These are phyloP conservation scores for Chalciporus piperatoides DNA, from an alignment of 1,284 basidiomycete genomes.

Conservation along the genomic window DNA sequence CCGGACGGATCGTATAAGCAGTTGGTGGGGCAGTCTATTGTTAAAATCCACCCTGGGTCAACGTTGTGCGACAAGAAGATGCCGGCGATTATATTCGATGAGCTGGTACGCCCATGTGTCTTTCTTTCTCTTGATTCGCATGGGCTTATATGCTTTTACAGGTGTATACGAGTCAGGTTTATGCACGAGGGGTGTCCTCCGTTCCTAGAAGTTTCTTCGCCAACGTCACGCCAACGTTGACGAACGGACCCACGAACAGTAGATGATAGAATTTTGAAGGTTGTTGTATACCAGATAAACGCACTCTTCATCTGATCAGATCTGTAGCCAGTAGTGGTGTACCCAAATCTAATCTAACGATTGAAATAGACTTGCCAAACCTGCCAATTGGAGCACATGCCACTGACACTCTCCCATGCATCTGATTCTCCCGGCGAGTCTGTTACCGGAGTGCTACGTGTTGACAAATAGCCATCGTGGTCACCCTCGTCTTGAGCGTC, in stretches of 20 bases:
- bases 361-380: conserved; percentile 2
- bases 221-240: conserved; percentile 14
- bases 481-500: neutral
- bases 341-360: neutral
- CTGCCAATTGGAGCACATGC: neutral
- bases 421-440: neutral
- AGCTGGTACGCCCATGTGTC: conserved; percentile 60
- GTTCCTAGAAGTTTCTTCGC: conserved; percentile 52
- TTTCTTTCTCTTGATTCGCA: neutral
- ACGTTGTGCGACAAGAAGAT: conserved; percentile 75
- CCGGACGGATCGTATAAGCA: conserved; percentile 87
- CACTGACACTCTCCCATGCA: too few relatives aligned
- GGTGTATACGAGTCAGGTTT: conserved; percentile 83
- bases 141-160: conserved; percentile 5
- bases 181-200: conserved; percentile 82
- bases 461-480: neutral
- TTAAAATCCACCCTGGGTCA: conserved; percentile 90
- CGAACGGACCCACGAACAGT: conserved; percentile 11
- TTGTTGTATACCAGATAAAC: neutral
- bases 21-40: conserved; percentile 72
- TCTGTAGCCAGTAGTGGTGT: conserved; percentile 5
- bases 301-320: conserved; percentile 10
- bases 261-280: conserved; percentile 14
- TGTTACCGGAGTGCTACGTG: neutral
- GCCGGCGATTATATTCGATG: conserved; percentile 85